Conservation (phyloP, 805 yeast species). For the Starmerella stigmatis region DNA sequence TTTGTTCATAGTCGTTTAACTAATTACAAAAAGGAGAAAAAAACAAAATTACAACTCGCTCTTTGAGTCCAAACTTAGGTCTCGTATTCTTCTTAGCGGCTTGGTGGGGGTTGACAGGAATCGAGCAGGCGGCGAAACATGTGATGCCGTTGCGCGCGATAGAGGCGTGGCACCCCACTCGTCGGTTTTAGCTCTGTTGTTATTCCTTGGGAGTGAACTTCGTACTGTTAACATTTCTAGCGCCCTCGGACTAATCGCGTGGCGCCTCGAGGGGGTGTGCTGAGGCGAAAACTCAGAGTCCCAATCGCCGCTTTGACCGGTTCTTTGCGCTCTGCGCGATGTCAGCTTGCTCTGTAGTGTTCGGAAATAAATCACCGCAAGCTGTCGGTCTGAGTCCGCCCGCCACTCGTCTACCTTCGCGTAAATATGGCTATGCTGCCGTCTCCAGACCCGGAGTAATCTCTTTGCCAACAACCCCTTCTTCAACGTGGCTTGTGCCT, state of each 20-base stretch:
- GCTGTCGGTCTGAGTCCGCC: background rate
- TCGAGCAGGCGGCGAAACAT: background rate
- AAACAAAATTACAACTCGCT: background rate
- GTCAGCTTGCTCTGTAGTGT: background rate
- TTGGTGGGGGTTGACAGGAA: background rate
- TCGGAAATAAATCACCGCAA: background rate
- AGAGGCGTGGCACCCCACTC: conserved; percentile 4
- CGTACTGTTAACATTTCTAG: background rate
- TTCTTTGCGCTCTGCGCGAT: too few species aligned
- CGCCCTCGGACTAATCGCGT: background rate
- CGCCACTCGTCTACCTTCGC: background rate
- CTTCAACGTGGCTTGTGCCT: background rate
- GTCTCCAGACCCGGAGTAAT: background rate
- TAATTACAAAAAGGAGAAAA: too few species aligned
- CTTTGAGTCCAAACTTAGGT: background rate
- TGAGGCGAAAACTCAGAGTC: background rate
- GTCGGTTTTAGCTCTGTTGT: background rate
- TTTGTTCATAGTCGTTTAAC: too few species aligned
- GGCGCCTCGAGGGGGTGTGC: background rate
- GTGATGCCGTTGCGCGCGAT: background rate
- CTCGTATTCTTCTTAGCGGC: background rate
- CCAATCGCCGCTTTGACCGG: background rate
- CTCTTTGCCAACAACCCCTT: background rate
- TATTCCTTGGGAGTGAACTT: background rate
- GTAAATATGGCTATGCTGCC: background rate